Evolutionary conservation across 768 basidiomycete species (phyloP).

Genomic region (Lactifluus rugatus): DNA sequence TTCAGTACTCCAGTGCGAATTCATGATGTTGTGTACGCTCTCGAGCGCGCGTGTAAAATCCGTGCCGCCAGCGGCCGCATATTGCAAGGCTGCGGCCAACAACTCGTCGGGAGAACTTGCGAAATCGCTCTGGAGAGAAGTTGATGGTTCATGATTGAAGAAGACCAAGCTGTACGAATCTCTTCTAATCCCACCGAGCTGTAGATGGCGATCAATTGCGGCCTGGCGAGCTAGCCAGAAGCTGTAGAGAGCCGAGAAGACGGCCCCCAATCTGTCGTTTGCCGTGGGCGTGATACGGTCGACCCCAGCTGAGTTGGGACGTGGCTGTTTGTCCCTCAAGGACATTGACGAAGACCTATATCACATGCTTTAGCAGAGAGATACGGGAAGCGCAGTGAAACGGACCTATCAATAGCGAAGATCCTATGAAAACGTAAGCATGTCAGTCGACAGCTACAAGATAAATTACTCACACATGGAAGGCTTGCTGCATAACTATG

Average conservation of each 20-base stretch:
- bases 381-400: slow-evolving; percentile 29
- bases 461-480: slow-evolving; percentile 43
- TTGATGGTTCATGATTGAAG: slow-evolving; percentile 29
- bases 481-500: slow-evolving; percentile 41
- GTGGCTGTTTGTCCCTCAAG: slow-evolving; percentile 33
- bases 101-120: slow-evolving; percentile 36
- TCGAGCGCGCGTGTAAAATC: slow-evolving; percentile 35
- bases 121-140: slow-evolving; percentile 37
- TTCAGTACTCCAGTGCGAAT: slow-evolving; percentile 40
- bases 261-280: slow-evolving; percentile 47
- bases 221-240: slow-evolving; percentile 48
- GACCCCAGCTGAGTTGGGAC: slow-evolving; percentile 34
- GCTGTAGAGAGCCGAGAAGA: slow-evolving; percentile 42
- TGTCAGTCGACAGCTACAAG: neutral
- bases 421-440: slow-evolving; percentile 25
- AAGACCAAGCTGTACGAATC: slow-evolving; percentile 52
- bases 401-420: slow-evolving; percentile 45
- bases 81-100: slow-evolving; percentile 30
- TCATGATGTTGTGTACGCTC: slow-evolving; percentile 32
- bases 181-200: slow-evolving; percentile 26
- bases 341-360: slow-evolving; percentile 46
- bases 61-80: slow-evolving; percentile 31
- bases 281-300: slow-evolving; percentile 29
- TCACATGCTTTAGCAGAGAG: neutral
- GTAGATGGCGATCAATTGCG: slow-evolving; percentile 24